A percentile compares a stretch with the other conserved stretches of the same genome.
Evolutionary conservation across 2,329 filamentous ascomycete genomes (phyloP).

Genomic region (Dendrostoma leiphaemia): DNA sequence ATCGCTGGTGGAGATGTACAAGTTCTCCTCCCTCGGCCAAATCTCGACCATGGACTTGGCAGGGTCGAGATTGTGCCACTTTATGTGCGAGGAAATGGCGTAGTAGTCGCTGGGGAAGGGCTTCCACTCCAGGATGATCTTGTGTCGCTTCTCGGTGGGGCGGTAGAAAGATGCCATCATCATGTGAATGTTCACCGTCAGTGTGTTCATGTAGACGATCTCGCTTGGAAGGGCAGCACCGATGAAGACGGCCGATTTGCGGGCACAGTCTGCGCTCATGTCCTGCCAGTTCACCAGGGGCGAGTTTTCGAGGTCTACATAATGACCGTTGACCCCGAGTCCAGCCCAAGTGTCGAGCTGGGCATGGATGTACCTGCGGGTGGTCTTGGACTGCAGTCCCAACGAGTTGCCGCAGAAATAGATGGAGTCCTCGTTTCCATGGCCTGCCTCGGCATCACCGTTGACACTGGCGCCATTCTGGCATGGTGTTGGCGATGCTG

Average conservation of each 20-base stretch:
- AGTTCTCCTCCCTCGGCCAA: conserved; percentile 25
- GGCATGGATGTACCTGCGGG: conserved; percentile 62
- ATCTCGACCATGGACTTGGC: conserved; percentile 61
- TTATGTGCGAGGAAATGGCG: conserved; percentile 78
- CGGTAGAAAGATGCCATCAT: conserved; percentile 82
- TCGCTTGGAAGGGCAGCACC: conserved; percentile 71
- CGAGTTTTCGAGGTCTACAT: conserved; percentile 65
- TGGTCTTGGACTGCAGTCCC: conserved; percentile 74
- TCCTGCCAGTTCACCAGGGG: conserved; percentile 72
- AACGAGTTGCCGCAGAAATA: conserved; percentile 92
- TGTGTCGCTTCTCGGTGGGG: conserved; percentile 63
- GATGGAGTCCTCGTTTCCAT: conserved; percentile 40
- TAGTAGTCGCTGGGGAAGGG: conserved; percentile 90
- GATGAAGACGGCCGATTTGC: conserved; percentile 69
- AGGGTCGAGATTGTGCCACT: conserved; percentile 66
- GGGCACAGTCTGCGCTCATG: conserved; percentile 72
- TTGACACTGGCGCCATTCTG: background rate
- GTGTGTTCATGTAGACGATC: conserved; percentile 83
- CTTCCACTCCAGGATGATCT: conserved; percentile 86
- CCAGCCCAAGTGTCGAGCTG: conserved; percentile 83
- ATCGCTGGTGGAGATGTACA: conserved; percentile 67
- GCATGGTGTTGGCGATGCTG: background rate
- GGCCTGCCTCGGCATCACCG: background rate
- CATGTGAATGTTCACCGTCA: conserved; percentile 79
- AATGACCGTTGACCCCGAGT: conserved; percentile 83